Evolutionary conservation across 1,139 yeast genomes (phyloP), one percentile per base, ranked within the genome.

Genomic region (Geotrichum cucujoidarum): DNA sequence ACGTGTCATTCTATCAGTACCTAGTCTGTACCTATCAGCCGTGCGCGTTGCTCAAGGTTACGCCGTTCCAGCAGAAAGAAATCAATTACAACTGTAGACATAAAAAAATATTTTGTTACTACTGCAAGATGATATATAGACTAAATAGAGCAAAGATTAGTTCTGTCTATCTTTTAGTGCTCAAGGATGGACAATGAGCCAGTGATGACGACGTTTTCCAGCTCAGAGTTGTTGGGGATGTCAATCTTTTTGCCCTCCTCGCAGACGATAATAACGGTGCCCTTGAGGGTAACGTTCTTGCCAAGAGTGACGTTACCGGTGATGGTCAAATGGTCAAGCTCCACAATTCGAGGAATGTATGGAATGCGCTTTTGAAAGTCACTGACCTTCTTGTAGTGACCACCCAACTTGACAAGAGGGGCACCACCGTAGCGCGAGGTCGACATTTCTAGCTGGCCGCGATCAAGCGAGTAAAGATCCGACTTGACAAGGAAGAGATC

Each of bases 191-290:
- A 88, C 71, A 92, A 78, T 72, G 87, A 88, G 68, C 98, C 98
- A 51, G 98, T 92, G 61, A 92, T 89, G 58, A 92, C 98, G 48
- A 90, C 97, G 63, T 92, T 92, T 69, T 92, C 98, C 62, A 92
- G 77, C 49, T 90, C 77, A 22, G 95, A 78, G 40, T 98, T 98
- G 64, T 92, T 90, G 60, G 98, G 98, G 74, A 92, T 87, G 66
- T 92, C 97, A 61, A 92, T 92, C 72, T 81, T 87, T 66, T 88
- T 94, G 56, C 97, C 97, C 63, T 92, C 98, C 55, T 92, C 89
- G 70, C 97, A 90, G 50, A 92, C 98, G 59, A 92, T 88, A 62
- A 92, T 92, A 54, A 92, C 98, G 13, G 98, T 92, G 56, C 98
- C 98, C 76, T 87, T 92, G 64, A 92, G 78, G 48, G 87, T 83